phyloP scores from a whole-genome alignment of 1,139 yeast species.

The Yamadazyma blattariae region DNA sequence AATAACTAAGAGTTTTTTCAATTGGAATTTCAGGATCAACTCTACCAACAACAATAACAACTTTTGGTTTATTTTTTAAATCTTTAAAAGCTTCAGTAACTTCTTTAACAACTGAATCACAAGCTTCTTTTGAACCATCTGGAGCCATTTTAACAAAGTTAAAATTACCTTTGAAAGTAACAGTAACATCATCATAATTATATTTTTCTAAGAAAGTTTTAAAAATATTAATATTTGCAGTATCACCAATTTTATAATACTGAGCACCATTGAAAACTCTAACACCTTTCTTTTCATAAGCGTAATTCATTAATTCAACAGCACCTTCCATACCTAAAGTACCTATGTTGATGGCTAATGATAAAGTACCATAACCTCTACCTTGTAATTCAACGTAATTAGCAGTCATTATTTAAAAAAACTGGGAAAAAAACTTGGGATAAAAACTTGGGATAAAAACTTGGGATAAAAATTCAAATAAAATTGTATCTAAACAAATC shows the following conservation, averaged over 20 bases:
- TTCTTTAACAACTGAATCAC: constrained; percentile 49
- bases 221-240: constrained; percentile 43
- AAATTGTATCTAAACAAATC: too few relatives aligned
- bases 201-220: constrained; percentile 20
- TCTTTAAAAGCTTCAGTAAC: constrained; percentile 36
- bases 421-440: too few relatives aligned
- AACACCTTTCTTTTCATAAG: constrained; percentile 26
- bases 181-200: constrained; percentile 36
- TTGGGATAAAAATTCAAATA: too few relatives aligned
- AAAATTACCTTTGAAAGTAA: constrained; percentile 68
- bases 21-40: constrained; percentile 49
- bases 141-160: constrained; percentile 34
- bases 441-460: too few relatives aligned
- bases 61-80: constrained; percentile 36
- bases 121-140: constrained; percentile 44
- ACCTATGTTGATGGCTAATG: constrained; percentile 50
- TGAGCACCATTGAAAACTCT: constrained; percentile 72
- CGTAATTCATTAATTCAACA: constrained; percentile 44
- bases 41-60: constrained; percentile 69
- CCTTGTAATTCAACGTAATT: constrained; percentile 19
- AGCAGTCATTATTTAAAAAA: too few relatives aligned
- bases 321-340: constrained; percentile 46
- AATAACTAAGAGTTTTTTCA: constrained; percentile 46
- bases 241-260: constrained; percentile 61
- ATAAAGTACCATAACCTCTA: constrained; percentile 61